phyloP scores from a whole-genome alignment of 805 yeast genomes.

The Torulaspora microellipsoides region DNA sequence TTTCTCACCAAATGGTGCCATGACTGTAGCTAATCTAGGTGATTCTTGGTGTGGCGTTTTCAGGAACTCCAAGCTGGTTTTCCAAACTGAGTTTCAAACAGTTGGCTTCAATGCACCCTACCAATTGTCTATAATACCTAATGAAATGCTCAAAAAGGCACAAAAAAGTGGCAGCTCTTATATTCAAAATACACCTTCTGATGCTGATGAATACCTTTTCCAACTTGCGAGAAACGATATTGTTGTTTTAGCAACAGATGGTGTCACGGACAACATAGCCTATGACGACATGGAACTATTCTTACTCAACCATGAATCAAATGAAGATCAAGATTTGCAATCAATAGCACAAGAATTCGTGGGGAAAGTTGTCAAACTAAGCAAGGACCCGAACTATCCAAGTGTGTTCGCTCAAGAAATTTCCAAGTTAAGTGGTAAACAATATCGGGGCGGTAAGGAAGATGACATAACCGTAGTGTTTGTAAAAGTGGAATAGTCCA shows the following conservation, averaged over 20 bases:
- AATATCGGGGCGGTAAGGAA: slow-evolving; percentile 86
- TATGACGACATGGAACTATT: slow-evolving; percentile 66
- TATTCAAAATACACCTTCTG: slow-evolving; percentile 64
- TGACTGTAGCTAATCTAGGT: slow-evolving; percentile 77
- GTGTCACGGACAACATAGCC: slow-evolving; percentile 81
- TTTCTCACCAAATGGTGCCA: slow-evolving; percentile 45
- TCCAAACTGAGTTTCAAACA: slow-evolving; percentile 71
- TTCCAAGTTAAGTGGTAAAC: slow-evolving; percentile 58
- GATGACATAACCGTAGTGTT: slow-evolving; percentile 88
- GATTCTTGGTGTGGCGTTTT: slow-evolving; percentile 94
- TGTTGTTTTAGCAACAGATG: slow-evolving; percentile 86
- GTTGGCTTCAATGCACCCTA: slow-evolving; percentile 90
- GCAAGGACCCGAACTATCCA: slow-evolving; percentile 68
- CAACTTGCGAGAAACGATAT: slow-evolving; percentile 68
- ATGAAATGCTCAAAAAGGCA: slow-evolving; percentile 49
- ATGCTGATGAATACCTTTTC: slow-evolving; percentile 63
- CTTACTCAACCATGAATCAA: slow-evolving; percentile 46
- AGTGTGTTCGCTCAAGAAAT: slow-evolving; percentile 84
- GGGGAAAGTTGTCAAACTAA: slow-evolving; percentile 57
- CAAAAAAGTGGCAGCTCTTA: slow-evolving; percentile 53
- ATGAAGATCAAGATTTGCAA: slow-evolving; percentile 37
- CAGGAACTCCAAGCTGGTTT: slow-evolving; percentile 55
- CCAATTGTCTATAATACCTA: slow-evolving; percentile 83
- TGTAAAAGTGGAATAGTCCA: slow-evolving; percentile 49
- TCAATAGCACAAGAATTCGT: slow-evolving; percentile 55